Evolutionary conservation across 2,329 filamentous ascomycete species (phyloP).

Genomic region (Acrodontium crateriforme): DNA sequence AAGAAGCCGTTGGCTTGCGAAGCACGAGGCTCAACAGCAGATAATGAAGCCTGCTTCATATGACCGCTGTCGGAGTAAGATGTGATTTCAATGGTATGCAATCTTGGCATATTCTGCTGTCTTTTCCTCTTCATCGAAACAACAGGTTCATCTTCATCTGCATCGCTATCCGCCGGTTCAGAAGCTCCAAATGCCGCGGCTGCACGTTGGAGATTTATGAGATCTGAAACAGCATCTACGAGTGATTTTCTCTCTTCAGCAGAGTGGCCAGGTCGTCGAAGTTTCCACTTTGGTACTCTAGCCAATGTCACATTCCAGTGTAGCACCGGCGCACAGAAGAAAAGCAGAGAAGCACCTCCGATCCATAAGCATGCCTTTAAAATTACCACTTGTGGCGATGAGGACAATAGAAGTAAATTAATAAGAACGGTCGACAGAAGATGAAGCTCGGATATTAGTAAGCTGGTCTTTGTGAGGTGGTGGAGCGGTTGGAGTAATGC

Average conservation of each 20-base stretch:
- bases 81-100: too few relatives aligned
- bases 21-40: constrained; percentile 11
- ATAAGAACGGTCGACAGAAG: constrained; percentile 72
- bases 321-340: constrained; percentile 60
- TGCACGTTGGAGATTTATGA: constrained; percentile 20
- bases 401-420: constrained; percentile 63
- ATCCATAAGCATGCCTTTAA: constrained; percentile 33
- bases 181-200: constrained; percentile 12
- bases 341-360: constrained; percentile 61
- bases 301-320: constrained; percentile 75
- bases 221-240: constrained; percentile 26
- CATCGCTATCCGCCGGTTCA: constrained; percentile 28
- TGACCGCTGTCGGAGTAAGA: too few relatives aligned
- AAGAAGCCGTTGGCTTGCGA: constrained; percentile 2
- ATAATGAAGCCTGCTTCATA: too few relatives aligned
- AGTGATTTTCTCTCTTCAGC: constrained; percentile 31
- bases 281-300: constrained; percentile 81
- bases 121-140: constrained; percentile 11
- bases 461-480: constrained; percentile 74
- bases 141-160: constrained; percentile 29
- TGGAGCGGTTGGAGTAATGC: constrained; percentile 59
- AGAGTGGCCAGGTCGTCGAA: constrained; percentile 44
- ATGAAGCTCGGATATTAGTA: constrained; percentile 76
- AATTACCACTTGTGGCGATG: constrained; percentile 41
- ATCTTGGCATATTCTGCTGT: too few relatives aligned